A percentile compares a stretch with the other conserved stretches of the same genome.
These are phyloP conservation scores for Porcisia hertigi DNA, from an alignment of 208 protist genomes.

Conservation along the genomic window DNA sequence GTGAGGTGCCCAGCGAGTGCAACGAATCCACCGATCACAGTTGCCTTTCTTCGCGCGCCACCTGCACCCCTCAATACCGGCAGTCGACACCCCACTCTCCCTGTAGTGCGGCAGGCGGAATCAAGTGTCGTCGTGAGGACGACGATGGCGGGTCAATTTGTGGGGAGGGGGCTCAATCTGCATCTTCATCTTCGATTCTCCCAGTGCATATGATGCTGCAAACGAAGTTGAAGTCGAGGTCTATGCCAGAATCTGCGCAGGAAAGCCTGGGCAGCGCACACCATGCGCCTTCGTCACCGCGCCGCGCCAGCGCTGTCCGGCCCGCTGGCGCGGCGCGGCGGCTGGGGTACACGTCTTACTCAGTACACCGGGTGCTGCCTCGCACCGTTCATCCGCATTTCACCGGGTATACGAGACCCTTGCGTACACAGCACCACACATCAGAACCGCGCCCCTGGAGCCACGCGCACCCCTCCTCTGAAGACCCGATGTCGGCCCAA, in stretches of 20 bases:
- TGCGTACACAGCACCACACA: neutral
- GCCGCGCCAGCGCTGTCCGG: neutral
- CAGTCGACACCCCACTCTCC: neutral
- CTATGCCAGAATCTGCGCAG: neutral
- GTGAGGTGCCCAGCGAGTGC: neutral
- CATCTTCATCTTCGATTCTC: neutral
- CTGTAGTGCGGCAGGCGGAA: neutral
- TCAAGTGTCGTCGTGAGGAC: neutral
- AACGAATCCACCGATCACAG: neutral
- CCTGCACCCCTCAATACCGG: too few relatives aligned
- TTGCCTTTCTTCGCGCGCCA: too few relatives aligned
- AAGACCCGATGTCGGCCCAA: neutral
- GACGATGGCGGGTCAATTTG: neutral
- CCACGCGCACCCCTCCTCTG: neutral
- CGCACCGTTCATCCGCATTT: constrained; percentile 25
- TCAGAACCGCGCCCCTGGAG: neutral
- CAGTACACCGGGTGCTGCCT: constrained; percentile 26
- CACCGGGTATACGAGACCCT: neutral
- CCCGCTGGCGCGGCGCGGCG: neutral
- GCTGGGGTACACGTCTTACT: constrained; percentile 6
- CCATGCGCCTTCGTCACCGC: neutral
- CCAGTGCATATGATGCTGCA: neutral
- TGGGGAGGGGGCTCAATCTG: neutral
- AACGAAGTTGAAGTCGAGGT: too few relatives aligned
- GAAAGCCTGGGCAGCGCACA: neutral